Conservation (phyloP, 2,329 filamentous ascomycete genomes). For the Fusarium praegraminearum region DNA sequence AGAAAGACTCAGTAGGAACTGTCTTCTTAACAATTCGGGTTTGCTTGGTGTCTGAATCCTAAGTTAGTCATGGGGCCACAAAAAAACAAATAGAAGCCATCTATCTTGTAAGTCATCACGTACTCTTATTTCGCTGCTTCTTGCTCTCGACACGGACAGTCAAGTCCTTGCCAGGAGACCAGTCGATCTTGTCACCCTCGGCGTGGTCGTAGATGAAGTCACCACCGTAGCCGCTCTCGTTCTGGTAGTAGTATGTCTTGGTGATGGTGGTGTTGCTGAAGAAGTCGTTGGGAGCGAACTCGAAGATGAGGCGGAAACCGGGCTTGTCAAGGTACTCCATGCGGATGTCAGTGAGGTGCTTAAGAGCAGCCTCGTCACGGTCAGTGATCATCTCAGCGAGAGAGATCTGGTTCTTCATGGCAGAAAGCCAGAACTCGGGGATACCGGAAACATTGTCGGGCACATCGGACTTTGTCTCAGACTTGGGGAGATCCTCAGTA, state of each 20-base stretch:
- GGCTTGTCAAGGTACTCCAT: slow-evolving; percentile 99
- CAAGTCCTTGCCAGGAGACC: slow-evolving; percentile 92
- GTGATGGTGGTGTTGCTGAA: slow-evolving; percentile 98
- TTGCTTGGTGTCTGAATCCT: slow-evolving; percentile 88
- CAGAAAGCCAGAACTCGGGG: slow-evolving; percentile 98
- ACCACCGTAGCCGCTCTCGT: slow-evolving; percentile 97
- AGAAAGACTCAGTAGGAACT: slow-evolving; percentile 97
- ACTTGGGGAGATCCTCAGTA: slow-evolving; percentile 72
- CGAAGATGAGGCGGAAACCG: slow-evolving; percentile 97
- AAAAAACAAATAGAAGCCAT: neutral
- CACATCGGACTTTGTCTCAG: slow-evolving; percentile 69
- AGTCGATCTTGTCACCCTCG: slow-evolving; percentile 97
- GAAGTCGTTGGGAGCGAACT: slow-evolving; percentile 94
- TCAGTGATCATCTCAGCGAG: slow-evolving; percentile 99
- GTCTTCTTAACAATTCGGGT: slow-evolving; percentile 99
- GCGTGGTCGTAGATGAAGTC: slow-evolving; percentile 99
- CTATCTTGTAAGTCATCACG: slow-evolving; percentile 46
- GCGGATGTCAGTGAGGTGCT: slow-evolving; percentile 89
- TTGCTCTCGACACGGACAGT: slow-evolving; percentile 97
- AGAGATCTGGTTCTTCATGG: slow-evolving; percentile 99
- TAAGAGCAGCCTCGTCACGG: slow-evolving; percentile 92
- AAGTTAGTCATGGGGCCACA: slow-evolving; percentile 22
- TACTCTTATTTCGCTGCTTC: slow-evolving; percentile 99
- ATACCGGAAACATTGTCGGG: slow-evolving; percentile 77
- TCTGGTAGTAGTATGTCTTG: slow-evolving; percentile 99